Evolutionary conservation across 371 early-diverging fungal genomes (phyloP).

Genomic region (Chytridium lagenaria): DNA sequence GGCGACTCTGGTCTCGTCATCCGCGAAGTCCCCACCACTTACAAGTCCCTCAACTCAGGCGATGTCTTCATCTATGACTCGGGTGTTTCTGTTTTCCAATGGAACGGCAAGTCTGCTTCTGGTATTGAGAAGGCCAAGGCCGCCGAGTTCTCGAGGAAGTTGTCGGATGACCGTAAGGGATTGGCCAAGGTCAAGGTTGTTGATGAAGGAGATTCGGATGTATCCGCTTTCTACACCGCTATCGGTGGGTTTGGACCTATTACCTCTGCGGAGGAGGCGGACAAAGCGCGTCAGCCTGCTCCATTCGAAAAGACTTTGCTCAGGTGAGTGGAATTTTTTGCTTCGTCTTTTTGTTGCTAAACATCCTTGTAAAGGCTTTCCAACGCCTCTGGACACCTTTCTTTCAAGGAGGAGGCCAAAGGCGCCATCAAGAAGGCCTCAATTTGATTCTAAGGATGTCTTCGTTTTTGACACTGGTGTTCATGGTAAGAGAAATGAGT

Average conservation of each 20-base stretch:
- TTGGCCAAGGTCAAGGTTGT: slow-evolving; percentile 66
- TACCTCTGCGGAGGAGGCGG: slow-evolving; percentile 52
- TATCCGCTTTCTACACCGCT: slow-evolving; percentile 66
- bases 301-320: slow-evolving; percentile 58
- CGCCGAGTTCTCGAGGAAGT: slow-evolving; percentile 67
- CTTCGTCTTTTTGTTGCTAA: not conserved
- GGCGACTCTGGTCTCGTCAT: slow-evolving; percentile 55
- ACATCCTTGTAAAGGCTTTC: slow-evolving; percentile 33
- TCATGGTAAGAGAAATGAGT: slow-evolving; percentile 37
- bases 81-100: slow-evolving; percentile 72
- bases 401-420: slow-evolving; percentile 59
- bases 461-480: slow-evolving; percentile 67
- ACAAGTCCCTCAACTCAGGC: slow-evolving; percentile 68
- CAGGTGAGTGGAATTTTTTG: slow-evolving; percentile 36
- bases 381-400: slow-evolving; percentile 48
- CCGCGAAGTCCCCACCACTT: slow-evolving; percentile 65
- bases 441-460: slow-evolving; percentile 66
- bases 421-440: slow-evolving; percentile 53
- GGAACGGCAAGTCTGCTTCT: slow-evolving; percentile 73
- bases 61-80: slow-evolving; percentile 82
- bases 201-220: slow-evolving; percentile 74
- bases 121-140: slow-evolving; percentile 78
- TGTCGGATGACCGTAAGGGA: slow-evolving; percentile 69
- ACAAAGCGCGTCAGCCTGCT: slow-evolving; percentile 44
- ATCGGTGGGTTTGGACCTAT: slow-evolving; percentile 72